These are phyloP conservation scores for Pisolithus albus DNA, from an alignment of 768 basidiomycete species.

Conservation along the genomic window DNA sequence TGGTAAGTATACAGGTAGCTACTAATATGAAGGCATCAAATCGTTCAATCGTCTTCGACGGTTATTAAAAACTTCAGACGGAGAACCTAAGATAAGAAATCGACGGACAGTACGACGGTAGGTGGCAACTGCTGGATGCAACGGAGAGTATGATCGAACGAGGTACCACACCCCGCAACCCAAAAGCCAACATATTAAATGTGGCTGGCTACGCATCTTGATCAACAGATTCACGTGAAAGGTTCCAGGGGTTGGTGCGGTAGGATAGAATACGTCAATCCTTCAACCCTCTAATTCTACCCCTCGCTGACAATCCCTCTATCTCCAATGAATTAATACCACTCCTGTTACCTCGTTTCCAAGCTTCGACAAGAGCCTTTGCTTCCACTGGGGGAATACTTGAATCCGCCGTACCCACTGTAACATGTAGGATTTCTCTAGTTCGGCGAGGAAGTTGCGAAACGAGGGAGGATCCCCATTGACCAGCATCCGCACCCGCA, in stretches of 20 bases:
- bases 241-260: too few relatives aligned
- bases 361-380: constrained; percentile 51
- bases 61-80: too few relatives aligned
- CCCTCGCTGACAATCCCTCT: constrained; percentile 21
- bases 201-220: background rate
- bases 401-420: constrained; percentile 63
- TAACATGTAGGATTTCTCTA: constrained; percentile 65
- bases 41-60: too few relatives aligned
- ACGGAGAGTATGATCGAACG: too few relatives aligned
- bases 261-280: constrained; percentile 9
- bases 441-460: constrained; percentile 40
- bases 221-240: too few relatives aligned
- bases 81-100: too few relatives aligned
- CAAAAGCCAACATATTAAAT: background rate
- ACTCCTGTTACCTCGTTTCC: constrained; percentile 33
- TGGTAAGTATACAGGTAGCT: too few relatives aligned
- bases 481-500: constrained; percentile 21
- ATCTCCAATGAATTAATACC: constrained; percentile 25
- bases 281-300: constrained; percentile 30
- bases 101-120: too few relatives aligned
- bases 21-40: too few relatives aligned
- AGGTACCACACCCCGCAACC: too few relatives aligned
- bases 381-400: constrained; percentile 63
- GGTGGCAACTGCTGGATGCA: too few relatives aligned
- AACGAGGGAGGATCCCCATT: constrained; percentile 43